Evolutionary conservation across 441 rosid species (phyloP).

Genomic region (Dalechampia spathulata): DNA sequence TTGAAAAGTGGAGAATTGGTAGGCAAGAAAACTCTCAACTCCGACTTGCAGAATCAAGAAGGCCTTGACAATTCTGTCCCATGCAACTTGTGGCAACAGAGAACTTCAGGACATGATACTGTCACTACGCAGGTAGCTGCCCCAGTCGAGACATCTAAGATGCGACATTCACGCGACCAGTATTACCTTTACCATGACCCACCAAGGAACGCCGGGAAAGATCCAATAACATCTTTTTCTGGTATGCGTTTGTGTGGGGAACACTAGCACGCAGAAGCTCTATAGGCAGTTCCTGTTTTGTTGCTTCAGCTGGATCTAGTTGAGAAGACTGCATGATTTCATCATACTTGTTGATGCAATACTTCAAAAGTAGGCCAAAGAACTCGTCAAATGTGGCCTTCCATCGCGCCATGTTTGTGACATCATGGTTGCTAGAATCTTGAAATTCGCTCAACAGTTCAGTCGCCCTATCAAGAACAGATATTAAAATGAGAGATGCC

Average conservation of each 20-base stretch:
- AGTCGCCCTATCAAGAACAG: slow-evolving; percentile 69
- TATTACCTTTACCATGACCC: slow-evolving; percentile 37
- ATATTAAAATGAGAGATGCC: slow-evolving; percentile 51
- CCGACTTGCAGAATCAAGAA: too few species aligned
- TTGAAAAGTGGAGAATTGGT: too few species aligned
- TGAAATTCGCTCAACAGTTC: slow-evolving; percentile 46
- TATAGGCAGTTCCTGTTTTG: slow-evolving; percentile 68
- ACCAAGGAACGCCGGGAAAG: slow-evolving; percentile 73
- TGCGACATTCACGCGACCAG: slow-evolving; percentile 20
- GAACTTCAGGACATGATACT: too few species aligned
- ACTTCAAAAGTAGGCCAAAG: slow-evolving; percentile 66
- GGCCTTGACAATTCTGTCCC: too few species aligned
- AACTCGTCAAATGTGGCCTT: slow-evolving; percentile 82
- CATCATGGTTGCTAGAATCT: slow-evolving; percentile 44
- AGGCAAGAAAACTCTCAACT: too few species aligned
- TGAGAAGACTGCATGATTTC: slow-evolving; percentile 58
- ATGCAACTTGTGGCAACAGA: too few species aligned
- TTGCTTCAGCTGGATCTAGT: slow-evolving; percentile 66
- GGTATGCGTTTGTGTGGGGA: slow-evolving; percentile 74
- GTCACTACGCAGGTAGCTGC: too few species aligned
- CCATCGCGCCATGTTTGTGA: slow-evolving; percentile 54
- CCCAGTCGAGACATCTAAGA: too few species aligned
- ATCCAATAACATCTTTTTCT: slow-evolving; percentile 66
- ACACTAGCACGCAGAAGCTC: slow-evolving; percentile 73
- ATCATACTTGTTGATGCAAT: slow-evolving; percentile 70